Conservation (phyloP, 2,329 filamentous ascomycete species). For the Gaeumannomyces tritici region DNA sequence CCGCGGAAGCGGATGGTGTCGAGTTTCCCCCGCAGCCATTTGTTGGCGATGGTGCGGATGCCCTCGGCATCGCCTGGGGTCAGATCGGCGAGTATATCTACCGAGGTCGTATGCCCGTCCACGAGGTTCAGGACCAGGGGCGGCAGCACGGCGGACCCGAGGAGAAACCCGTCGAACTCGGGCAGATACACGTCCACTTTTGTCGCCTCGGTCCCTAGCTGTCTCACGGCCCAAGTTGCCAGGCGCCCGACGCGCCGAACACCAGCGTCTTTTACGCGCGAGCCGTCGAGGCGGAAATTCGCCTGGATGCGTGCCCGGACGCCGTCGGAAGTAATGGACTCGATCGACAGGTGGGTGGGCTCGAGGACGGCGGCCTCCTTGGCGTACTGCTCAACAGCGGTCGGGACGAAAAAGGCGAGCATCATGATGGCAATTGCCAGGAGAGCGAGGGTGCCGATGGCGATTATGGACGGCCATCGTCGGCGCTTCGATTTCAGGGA, state of each 20-base stretch:
- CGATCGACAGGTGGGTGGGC: constrained; percentile 74
- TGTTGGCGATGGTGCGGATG: constrained; percentile 71
- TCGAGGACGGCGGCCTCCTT: constrained; percentile 74
- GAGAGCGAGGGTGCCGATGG: constrained; percentile 56
- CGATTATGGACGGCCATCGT: constrained; percentile 69
- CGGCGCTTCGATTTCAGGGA: constrained; percentile 21
- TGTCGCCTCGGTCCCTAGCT: constrained; percentile 65
- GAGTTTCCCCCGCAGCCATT: constrained; percentile 77
- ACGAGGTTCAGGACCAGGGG: constrained; percentile 66
- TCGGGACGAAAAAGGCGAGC: constrained; percentile 72
- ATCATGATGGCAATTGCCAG: constrained; percentile 60
- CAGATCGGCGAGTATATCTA: constrained; percentile 74
- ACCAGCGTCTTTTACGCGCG: constrained; percentile 59
- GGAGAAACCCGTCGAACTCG: constrained; percentile 66
- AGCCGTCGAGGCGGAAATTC: constrained; percentile 71
- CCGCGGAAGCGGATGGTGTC: constrained; percentile 62
- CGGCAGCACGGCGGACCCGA: constrained; percentile 71
- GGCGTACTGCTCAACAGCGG: constrained; percentile 75
- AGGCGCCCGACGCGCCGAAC: constrained; percentile 68
- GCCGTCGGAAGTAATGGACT: constrained; percentile 71
- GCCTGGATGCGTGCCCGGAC: constrained; percentile 73
- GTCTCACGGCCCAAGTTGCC: constrained; percentile 69
- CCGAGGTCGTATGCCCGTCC: constrained; percentile 64
- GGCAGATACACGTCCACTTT: constrained; percentile 71
- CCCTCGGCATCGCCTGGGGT: constrained; percentile 67